These are phyloP conservation scores for Fraxinus baroniana DNA, from an alignment of 305 asterid genomes.

Conservation along the genomic window DNA sequence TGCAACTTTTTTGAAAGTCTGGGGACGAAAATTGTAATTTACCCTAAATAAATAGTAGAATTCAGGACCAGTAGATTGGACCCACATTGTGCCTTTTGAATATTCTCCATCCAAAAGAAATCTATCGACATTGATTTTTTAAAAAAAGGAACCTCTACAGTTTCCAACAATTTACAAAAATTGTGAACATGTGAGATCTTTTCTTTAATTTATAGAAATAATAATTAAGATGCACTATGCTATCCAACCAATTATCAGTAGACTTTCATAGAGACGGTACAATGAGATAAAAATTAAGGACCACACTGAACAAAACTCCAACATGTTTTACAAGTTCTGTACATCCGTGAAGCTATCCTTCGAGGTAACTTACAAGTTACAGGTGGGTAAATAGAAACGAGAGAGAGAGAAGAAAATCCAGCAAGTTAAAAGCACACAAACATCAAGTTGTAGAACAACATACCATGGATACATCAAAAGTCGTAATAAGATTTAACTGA, in stretches of 20 bases:
- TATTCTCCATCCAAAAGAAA: too few relatives aligned
- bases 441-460: not conserved
- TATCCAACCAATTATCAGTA: not conserved
- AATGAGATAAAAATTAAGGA: not conserved
- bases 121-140: too few relatives aligned
- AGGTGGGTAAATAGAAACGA: not conserved
- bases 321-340: not conserved
- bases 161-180: too few relatives aligned
- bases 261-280: not conserved
- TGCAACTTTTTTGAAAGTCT: too few relatives aligned
- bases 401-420: not conserved
- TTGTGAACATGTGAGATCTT: too few relatives aligned
- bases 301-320: not conserved
- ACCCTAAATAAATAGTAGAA: too few relatives aligned
- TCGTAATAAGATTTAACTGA: not conserved
- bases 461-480: not conserved
- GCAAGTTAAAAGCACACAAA: not conserved
- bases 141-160: not conserved
- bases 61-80: too few relatives aligned
- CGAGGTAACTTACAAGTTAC: not conserved
- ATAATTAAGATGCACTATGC: not conserved
- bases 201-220: too few relatives aligned
- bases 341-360: not conserved
- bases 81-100: too few relatives aligned
- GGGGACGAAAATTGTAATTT: too few relatives aligned